phyloP scores from a whole-genome alignment of 306 rosid species.

The Sindora glabra region DNA sequence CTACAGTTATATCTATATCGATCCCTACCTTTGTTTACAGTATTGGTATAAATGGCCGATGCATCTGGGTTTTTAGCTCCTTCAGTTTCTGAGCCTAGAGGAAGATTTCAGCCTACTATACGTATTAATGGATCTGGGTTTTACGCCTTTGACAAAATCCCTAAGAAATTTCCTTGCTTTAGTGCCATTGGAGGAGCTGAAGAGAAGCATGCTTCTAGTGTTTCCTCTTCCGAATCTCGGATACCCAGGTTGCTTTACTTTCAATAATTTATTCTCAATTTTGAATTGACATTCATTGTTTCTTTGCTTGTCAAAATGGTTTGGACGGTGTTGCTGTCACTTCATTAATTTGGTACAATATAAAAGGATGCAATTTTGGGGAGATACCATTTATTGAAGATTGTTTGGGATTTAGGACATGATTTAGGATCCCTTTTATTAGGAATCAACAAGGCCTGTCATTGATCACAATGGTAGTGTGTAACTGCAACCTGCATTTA shows the following conservation, averaged over 20 bases:
- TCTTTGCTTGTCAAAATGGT: not conserved
- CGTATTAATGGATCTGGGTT: conserved; percentile 53
- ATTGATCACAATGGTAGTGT: no score
- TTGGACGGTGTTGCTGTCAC: not conserved
- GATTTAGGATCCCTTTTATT: no score
- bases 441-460: no score
- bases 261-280: not conserved
- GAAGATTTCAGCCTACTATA: conserved; percentile 38
- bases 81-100: conserved; percentile 42
- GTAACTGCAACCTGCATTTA: not conserved
- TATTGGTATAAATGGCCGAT: conserved; percentile 64
- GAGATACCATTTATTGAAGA: no score
- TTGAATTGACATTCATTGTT: not conserved
- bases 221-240: conserved; percentile 62
- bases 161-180: conserved; percentile 46
- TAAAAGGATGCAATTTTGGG: not conserved
- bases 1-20: not conserved
- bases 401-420: no score
- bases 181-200: conserved; percentile 36
- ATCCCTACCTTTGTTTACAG: not conserved
- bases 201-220: conserved; percentile 43
- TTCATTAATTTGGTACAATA: no score
- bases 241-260: conserved; percentile 43
- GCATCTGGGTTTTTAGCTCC: conserved; percentile 79
- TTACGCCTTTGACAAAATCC: conserved; percentile 28